A percentile compares a stretch with the other conserved stretches of the same genome.
Conservation (phyloP, 2,329 filamentous ascomycete species). For the Zalaria sp. region DNA sequence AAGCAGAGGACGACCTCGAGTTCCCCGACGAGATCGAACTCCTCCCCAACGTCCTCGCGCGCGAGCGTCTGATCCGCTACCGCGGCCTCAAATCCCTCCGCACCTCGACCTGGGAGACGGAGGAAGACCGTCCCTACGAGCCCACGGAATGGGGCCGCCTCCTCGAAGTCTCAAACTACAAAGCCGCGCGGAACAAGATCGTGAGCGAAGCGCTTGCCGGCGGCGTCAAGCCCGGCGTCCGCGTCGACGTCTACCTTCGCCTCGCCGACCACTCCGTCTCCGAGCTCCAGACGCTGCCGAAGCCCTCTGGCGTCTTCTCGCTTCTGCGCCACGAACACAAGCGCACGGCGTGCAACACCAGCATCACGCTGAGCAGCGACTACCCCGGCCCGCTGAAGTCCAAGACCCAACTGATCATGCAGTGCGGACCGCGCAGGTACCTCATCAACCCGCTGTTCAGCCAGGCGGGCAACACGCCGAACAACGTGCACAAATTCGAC, state of each 20-base stretch:
- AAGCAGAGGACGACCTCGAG: constrained; percentile 80
- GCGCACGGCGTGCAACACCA: constrained; percentile 76
- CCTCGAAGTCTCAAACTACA: constrained; percentile 80
- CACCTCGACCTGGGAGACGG: constrained; percentile 76
- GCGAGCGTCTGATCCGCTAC: constrained; percentile 75
- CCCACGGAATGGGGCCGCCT: constrained; percentile 82
- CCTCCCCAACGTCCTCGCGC: constrained; percentile 70
- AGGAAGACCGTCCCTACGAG: constrained; percentile 74
- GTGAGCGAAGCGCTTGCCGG: constrained; percentile 77
- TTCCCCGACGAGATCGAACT: constrained; percentile 97
- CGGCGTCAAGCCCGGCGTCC: constrained; percentile 69
- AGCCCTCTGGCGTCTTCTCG: constrained; percentile 65
- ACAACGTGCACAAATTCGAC: constrained; percentile 95
- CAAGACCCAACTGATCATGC: constrained; percentile 83
- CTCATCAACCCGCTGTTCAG: constrained; percentile 86
- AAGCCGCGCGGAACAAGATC: constrained; percentile 61
- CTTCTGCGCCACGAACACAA: constrained; percentile 92
- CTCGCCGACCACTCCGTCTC: constrained; percentile 32
- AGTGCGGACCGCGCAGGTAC: constrained; percentile 78
- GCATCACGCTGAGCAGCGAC: constrained; percentile 72
- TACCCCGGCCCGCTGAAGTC: constrained; percentile 65
- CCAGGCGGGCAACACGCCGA: constrained; percentile 74
- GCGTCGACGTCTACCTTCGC: constrained; percentile 65
- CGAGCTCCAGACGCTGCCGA: constrained; percentile 38
- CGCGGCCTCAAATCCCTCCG: constrained; percentile 83